Base-by-base conservation (phyloP, 805 yeast species). In the Hanseniaspora thailandica region DNA sequence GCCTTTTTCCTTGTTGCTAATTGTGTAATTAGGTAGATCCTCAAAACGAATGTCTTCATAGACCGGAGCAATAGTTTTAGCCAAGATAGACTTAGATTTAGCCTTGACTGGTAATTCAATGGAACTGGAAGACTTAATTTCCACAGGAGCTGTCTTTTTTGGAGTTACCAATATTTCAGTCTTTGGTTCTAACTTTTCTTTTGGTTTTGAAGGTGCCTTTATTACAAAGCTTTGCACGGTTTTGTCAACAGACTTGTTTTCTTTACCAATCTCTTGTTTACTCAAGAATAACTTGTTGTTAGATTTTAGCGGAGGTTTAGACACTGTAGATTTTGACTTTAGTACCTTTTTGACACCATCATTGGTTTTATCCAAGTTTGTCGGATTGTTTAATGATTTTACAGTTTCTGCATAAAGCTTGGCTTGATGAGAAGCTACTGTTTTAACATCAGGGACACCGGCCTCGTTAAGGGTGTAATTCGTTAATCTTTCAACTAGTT, bases 401-500 rank as follows among this genome's bases (percentile, higher is more conserved):
- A 22, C 22, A 22, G 25, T 22, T 38, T 38, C 41, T 13, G 10
- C 22, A 4, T 22, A 38, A 5, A 38, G 25, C 17, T 38, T 22
- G 12, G 41, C 5, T 38, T 38, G 41, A 22, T 38, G 41, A 12
- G 41, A 38, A 12, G 20, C 22, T 38, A 26, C 26, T 22, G 13
- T 13, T 15, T 10, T 9, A 13, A 4, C 12, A 20, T 26, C 2
- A 13, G 15, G n/a, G 22, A 5, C 26, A 22, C 23, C 25, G 20
- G 13, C 7, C 13, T 38, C 15, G 12, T 47, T 34, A 1, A 39
- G 19, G 9, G 13, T 40, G 15, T 28, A 17, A 25, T 49, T 49
- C 3, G 53, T 34, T 8, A 49, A 20, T 30, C 73, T 63, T 9
- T 66, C 61, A 25, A 81, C 70, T 23, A 82, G 66, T 30, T 82